These are phyloP conservation scores for Phytophthora boehmeriae DNA, from an alignment of 352 stramenopile genomes.

Conservation along the genomic window DNA sequence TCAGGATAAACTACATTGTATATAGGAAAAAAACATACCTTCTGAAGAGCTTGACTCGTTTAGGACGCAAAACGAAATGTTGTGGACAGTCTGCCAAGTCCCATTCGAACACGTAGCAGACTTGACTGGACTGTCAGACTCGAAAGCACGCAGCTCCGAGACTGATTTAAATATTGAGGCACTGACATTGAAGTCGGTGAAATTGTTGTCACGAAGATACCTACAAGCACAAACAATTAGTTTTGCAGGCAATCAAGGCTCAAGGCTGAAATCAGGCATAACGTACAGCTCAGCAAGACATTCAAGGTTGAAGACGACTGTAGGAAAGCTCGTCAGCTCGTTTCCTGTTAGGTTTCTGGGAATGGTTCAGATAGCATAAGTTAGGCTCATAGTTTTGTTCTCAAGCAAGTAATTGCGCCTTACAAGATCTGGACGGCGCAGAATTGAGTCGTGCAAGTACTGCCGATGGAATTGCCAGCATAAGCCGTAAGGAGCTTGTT, in stretches of 20 bases:
- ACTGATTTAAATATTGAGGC: conserved; percentile 16
- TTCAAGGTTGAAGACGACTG: conserved; percentile 37
- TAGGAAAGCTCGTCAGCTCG: conserved; percentile 31
- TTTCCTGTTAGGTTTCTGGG: conserved; percentile 43
- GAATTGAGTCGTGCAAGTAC: conserved; percentile 28
- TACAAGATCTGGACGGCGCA: conserved; percentile 42
- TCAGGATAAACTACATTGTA: background rate
- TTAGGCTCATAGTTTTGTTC: background rate
- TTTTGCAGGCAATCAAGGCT: too few relatives aligned
- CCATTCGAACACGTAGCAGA: conserved; percentile 27
- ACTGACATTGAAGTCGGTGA: conserved; percentile 44
- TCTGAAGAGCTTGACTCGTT: conserved; percentile 6
- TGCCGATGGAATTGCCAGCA: conserved; percentile 30
- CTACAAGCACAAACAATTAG: conserved; percentile 13
- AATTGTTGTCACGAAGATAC: conserved; percentile 41
- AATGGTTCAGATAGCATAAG: background rate
- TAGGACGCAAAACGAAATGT: conserved; percentile 40
- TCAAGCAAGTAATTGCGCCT: conserved; percentile 2
- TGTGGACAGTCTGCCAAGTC: conserved; percentile 29
- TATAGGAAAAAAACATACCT: conserved; percentile 11
- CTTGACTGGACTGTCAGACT: conserved; percentile 26
- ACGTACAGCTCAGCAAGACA: conserved; percentile 31
- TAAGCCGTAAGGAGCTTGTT: conserved; percentile 45
- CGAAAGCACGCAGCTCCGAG: conserved; percentile 21
- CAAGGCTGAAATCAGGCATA: too few relatives aligned